Evolutionary conservation across 2,329 filamentous ascomycete genomes (phyloP).

Genomic region (Epichloe scottii): DNA sequence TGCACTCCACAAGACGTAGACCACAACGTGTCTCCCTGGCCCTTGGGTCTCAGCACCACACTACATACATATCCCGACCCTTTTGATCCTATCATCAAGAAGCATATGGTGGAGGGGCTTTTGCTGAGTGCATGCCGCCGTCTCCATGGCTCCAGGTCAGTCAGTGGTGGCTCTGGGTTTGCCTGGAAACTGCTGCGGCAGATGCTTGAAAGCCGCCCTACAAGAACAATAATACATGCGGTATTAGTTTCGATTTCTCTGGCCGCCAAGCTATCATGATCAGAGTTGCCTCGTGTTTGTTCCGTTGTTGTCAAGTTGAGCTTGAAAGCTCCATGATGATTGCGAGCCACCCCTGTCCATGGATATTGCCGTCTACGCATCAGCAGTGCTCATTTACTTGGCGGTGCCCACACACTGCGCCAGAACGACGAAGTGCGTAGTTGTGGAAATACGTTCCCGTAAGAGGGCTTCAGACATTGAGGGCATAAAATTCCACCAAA

Average conservation of each 20-base stretch:
- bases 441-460: slow-evolving; percentile 1
- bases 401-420: slow-evolving; percentile 1
- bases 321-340: neutral
- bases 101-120: neutral
- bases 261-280: neutral
- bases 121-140: neutral
- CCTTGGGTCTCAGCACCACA: slow-evolving; percentile 3
- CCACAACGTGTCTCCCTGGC: slow-evolving; percentile 10
- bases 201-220: slow-evolving; percentile 1
- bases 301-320: neutral
- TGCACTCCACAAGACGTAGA: slow-evolving; percentile 9
- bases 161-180: neutral
- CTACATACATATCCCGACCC: neutral
- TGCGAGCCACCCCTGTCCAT: slow-evolving; percentile 5
- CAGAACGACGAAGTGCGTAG: slow-evolving; percentile 1
- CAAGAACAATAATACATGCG: neutral
- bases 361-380: slow-evolving; percentile 6
- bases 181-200: slow-evolving; percentile 4
- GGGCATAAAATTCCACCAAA: slow-evolving; percentile 8
- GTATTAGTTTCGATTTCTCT: neutral
- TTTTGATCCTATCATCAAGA: neutral
- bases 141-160: neutral
- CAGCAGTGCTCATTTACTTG: slow-evolving; percentile 1
- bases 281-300: neutral
- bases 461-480: neutral